Evolutionary conservation across 345 rosid species (phyloP), one percentile per base, ranked within the genome.

Genomic region (Eucalyptus viminalis): DNA sequence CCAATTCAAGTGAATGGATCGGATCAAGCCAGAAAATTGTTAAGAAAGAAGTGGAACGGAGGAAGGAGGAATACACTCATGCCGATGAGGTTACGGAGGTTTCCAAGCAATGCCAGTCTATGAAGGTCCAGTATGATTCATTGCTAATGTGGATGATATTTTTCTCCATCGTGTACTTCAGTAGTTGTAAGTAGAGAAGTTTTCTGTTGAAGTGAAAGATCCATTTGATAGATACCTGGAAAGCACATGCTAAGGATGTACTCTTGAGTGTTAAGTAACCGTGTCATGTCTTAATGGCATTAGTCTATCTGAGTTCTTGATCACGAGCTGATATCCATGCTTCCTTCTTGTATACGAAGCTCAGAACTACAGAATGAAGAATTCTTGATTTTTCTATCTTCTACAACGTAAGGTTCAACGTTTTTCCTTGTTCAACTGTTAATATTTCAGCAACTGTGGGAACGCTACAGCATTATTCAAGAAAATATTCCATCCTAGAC

Each of bases 1-100:
- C 92, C 91, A 94, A 92, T 54, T 72, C 94, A 1, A 91, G 86
- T 87, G 93, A 94, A 7, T 92, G 94, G 58, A 89, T 92, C 8
- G 92, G 94, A 81, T 72, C 93, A 3, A 94, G 93, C 89, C 88
- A 90, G n/a, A 94, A 92, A 89, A 85, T 91, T 49, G 88, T 91
- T 80, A 47, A 80, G 37, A 95, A 93, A 89, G 94, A 90, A 92
- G 89, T 93, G 87, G 89, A 90, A 12, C 92, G 67, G 90, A 94
- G 91, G 94, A 80, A 22, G 87, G 90, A 93, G 89, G 93, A 94
- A 56, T 95, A 92, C 89, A 19, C 29, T 13, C 89, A 88, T 8
- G 90, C 94, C 29, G 93, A 45, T 8, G 93, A 92, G 87, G 89
- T 94, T 22, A 87, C 13, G 34, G 80, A 86, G 25, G 93, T 94